A percentile compares a stretch with the other conserved stretches of the same genome.
Evolutionary conservation across 768 basidiomycete species (phyloP).

Genomic region (Tricholoma matsutake): DNA sequence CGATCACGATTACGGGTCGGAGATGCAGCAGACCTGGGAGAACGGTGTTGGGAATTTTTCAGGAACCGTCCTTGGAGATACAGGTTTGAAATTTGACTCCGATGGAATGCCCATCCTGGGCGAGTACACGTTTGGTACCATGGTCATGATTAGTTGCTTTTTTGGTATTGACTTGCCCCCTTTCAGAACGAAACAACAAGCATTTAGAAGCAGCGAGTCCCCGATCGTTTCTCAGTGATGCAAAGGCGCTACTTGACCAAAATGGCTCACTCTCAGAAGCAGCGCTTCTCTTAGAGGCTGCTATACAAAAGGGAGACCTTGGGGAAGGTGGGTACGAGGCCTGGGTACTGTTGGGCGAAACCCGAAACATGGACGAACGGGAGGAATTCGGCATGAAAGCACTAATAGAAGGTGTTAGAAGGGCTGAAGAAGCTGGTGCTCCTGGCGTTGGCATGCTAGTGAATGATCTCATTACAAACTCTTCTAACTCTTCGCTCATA

Average conservation of each 20-base stretch:
- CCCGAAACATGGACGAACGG: slow-evolving; percentile 85
- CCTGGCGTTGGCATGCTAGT: slow-evolving; percentile 74
- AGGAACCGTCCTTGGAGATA: slow-evolving; percentile 30
- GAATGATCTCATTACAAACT: slow-evolving; percentile 23
- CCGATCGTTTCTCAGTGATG: slow-evolving; percentile 59
- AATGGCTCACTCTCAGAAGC: slow-evolving; percentile 89
- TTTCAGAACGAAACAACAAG: slow-evolving; percentile 67
- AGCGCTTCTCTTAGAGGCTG: slow-evolving; percentile 84
- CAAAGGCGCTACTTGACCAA: slow-evolving; percentile 70
- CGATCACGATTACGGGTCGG: slow-evolving; percentile 57
- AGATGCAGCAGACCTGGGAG: slow-evolving; percentile 67
- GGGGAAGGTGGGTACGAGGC: slow-evolving; percentile 84
- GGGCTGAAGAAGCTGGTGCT: slow-evolving; percentile 62
- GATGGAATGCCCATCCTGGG: slow-evolving; percentile 75
- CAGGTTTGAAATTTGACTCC: slow-evolving; percentile 52
- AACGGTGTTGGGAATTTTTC: slow-evolving; percentile 44
- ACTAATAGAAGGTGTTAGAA: slow-evolving; percentile 65
- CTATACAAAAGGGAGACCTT: slow-evolving; percentile 77
- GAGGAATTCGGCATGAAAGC: slow-evolving; percentile 83
- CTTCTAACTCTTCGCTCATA: slow-evolving; percentile 11
- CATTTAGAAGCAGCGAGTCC: slow-evolving; percentile 54
- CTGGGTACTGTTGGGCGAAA: slow-evolving; percentile 91
- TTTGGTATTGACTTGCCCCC: slow-evolving; percentile 1
- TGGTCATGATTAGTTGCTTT: neutral
- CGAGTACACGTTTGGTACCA: slow-evolving; percentile 76